A percentile compares a stretch with the other conserved stretches of the same genome.
Conservation (phyloP, 345 rosid species). For the Corchorus capsularis region DNA sequence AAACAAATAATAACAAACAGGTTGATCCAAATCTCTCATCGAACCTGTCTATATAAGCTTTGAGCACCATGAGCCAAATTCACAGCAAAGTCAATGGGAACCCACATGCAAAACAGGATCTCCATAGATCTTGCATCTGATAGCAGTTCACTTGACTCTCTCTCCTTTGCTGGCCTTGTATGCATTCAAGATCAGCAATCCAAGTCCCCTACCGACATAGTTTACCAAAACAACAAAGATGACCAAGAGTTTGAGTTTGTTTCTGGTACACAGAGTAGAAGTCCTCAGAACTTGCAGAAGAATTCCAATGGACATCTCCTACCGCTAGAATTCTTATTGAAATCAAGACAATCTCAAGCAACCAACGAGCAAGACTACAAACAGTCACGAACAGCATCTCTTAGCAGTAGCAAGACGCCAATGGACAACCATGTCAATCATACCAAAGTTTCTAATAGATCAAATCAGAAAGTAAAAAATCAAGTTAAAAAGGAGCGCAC, state of each 20-base stretch:
- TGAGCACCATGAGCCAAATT: neutral
- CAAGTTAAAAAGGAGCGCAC: conserved; percentile 26
- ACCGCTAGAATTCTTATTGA: conserved; percentile 21
- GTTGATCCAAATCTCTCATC: neutral
- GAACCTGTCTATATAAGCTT: conserved; percentile 14
- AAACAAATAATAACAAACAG: conserved; percentile 19
- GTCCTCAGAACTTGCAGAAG: neutral
- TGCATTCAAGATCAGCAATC: conserved; percentile 43
- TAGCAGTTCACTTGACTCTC: conserved; percentile 28
- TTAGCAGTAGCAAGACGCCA: conserved; percentile 15
- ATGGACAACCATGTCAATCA: neutral
- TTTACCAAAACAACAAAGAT: conserved; percentile 4
- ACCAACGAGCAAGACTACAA: conserved; percentile 19
- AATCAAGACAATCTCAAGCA: conserved; percentile 15
- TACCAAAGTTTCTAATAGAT: neutral
- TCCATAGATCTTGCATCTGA: conserved; percentile 35
- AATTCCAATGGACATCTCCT: conserved; percentile 22
- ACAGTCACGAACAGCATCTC: conserved; percentile 10
- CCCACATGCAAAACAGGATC: conserved; percentile 26
- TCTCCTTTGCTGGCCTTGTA: conserved; percentile 43
- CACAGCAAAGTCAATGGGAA: conserved; percentile 30
- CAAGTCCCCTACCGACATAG: conserved; percentile 11
- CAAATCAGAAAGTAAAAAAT: conserved; percentile 27
- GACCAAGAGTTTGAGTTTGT: conserved; percentile 34
- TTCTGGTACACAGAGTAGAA: conserved; percentile 10